A percentile compares a stretch with the other conserved stretches of the same genome.
phyloP scores from a whole-genome alignment of 768 basidiomycete species.

The Kwoniella botswanensis region DNA sequence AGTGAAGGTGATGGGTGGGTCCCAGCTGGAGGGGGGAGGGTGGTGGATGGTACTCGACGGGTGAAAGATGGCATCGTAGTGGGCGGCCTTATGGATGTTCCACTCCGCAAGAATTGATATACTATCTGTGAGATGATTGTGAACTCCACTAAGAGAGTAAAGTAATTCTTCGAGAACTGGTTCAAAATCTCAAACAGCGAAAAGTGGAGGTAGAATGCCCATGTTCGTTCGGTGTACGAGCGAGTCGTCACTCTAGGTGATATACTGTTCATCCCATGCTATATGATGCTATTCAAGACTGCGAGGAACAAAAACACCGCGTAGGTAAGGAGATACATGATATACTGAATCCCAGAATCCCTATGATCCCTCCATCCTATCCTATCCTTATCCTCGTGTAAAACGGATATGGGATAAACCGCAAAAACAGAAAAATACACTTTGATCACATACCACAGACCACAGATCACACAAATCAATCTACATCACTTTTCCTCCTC shows the following conservation, averaged over 20 bases:
- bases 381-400: background rate
- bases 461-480: conserved; percentile 2
- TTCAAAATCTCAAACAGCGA: background rate
- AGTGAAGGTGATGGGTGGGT: conserved; percentile 56
- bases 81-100: background rate
- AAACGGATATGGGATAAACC: background rate
- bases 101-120: no score
- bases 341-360: background rate
- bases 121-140: no score
- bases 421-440: conserved; percentile 4
- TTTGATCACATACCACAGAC: background rate
- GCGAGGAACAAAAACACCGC: background rate
- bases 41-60: conserved; percentile 43
- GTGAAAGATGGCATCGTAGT: conserved; percentile 57
- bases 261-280: background rate
- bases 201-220: background rate
- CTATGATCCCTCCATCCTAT: no score
- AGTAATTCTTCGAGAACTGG: no score
- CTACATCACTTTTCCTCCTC: conserved; percentile 15
- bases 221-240: no score
- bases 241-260: background rate
- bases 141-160: no score
- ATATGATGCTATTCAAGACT: background rate
- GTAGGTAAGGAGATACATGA: background rate
- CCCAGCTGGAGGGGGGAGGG: conserved; percentile 47